A percentile compares a stretch with the other conserved stretches of the same genome.
Conservation (phyloP, 164 flowering plant genomes). For the Magnolia officinalis region DNA sequence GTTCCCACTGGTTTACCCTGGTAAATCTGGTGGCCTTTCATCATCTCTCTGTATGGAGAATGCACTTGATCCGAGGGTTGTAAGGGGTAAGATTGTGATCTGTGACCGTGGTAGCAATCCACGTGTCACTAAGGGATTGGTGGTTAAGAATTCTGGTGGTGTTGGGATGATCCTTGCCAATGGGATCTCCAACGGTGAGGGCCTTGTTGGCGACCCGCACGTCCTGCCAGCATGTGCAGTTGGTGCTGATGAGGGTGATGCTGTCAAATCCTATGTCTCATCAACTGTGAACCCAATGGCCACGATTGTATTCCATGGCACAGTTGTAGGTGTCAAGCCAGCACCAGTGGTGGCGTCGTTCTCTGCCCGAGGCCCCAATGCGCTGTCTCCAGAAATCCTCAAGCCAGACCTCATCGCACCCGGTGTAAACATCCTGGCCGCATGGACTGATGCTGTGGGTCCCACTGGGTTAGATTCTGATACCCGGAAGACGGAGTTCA, state of each 20-base stretch:
- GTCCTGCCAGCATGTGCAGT: constrained; percentile 69
- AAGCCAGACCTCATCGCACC: constrained; percentile 87
- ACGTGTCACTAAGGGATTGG: constrained; percentile 73
- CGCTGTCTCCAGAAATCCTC: constrained; percentile 60
- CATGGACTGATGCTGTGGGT: constrained; percentile 74
- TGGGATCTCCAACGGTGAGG: constrained; percentile 66
- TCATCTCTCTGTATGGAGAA: constrained; percentile 71
- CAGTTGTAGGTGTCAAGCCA: constrained; percentile 63
- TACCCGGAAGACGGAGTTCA: constrained; percentile 60
- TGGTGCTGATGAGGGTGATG: constrained; percentile 61
- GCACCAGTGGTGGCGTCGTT: constrained; percentile 90
- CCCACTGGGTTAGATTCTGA: constrained; percentile 70
- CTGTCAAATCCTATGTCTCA: constrained; percentile 46
- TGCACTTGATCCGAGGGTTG: constrained; percentile 50
- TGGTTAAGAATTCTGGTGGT: constrained; percentile 78
- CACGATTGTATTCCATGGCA: constrained; percentile 59
- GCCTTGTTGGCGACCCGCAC: constrained; percentile 79
- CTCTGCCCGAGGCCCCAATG: constrained; percentile 79
- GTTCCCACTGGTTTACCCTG: constrained; percentile 68
- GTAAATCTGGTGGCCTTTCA: constrained; percentile 50
- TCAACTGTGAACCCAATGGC: constrained; percentile 43
- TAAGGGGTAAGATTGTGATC: constrained; percentile 68
- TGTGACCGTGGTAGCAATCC: constrained; percentile 79
- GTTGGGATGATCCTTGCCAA: constrained; percentile 82
- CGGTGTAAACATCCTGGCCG: constrained; percentile 80